Evolutionary conservation across 2,329 filamentous ascomycete genomes (phyloP).

Genomic region (Fusarium euwallaceae): DNA sequence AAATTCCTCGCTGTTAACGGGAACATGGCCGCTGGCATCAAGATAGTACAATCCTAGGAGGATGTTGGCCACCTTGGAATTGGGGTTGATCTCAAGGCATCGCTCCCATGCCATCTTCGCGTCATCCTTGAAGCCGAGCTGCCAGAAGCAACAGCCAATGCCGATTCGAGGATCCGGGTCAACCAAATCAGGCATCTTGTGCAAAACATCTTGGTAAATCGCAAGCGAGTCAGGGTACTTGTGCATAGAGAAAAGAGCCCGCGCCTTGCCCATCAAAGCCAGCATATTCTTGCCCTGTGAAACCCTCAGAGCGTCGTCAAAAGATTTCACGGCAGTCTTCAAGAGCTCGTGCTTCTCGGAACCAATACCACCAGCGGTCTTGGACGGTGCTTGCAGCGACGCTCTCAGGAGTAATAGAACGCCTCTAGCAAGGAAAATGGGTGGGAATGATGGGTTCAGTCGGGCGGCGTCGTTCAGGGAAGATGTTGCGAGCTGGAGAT

Average conservation of each 20-base stretch:
- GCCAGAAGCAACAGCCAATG: slow-evolving; percentile 97
- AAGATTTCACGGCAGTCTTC: slow-evolving; percentile 89
- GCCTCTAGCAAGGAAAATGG: slow-evolving; percentile 90
- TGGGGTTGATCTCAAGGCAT: slow-evolving; percentile 81
- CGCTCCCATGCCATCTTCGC: slow-evolving; percentile 93
- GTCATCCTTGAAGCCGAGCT: slow-evolving; percentile 93
- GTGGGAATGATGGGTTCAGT: slow-evolving; percentile 92
- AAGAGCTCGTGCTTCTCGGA: slow-evolving; percentile 83
- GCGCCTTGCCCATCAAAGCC: slow-evolving; percentile 89
- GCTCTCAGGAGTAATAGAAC: slow-evolving; percentile 90
- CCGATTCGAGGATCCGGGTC: slow-evolving; percentile 97
- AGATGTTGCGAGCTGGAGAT: slow-evolving; percentile 88
- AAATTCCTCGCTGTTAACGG: slow-evolving; percentile 88
- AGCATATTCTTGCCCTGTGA: slow-evolving; percentile 92
- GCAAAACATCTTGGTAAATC: slow-evolving; percentile 87
- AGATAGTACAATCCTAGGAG: slow-evolving; percentile 92
- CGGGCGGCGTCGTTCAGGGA: slow-evolving; percentile 96
- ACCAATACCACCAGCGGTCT: slow-evolving; percentile 74
- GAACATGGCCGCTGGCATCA: slow-evolving; percentile 84
- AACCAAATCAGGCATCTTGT: slow-evolving; percentile 86
- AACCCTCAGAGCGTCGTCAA: slow-evolving; percentile 90
- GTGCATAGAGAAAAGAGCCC: slow-evolving; percentile 86
- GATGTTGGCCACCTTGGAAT: slow-evolving; percentile 91
- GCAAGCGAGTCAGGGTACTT: slow-evolving; percentile 87
- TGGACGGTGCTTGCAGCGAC: slow-evolving; percentile 83